These are phyloP conservation scores for Pilaira anomala DNA, from an alignment of 192 early-diverging fungal species.

Conservation along the genomic window DNA sequence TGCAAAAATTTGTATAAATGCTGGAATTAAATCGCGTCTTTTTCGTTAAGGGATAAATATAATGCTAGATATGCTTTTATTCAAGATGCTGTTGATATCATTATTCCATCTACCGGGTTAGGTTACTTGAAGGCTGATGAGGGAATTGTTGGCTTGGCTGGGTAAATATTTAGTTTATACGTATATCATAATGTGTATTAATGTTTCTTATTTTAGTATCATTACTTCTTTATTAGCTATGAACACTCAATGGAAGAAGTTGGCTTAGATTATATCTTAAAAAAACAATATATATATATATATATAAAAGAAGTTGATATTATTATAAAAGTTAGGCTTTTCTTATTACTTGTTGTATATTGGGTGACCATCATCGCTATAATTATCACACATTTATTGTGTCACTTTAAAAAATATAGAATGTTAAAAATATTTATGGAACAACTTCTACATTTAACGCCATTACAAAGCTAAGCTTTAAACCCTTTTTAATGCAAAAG, in stretches of 20 bases:
- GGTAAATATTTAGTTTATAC: constrained; percentile 35
- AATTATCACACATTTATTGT: too few species aligned
- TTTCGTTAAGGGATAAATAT: constrained; percentile 46
- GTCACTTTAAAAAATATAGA: too few species aligned
- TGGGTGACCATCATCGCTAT: too few species aligned
- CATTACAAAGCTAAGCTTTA: too few species aligned
- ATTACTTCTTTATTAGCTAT: constrained; percentile 69
- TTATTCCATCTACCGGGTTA: constrained; percentile 64
- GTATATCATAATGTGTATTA: not conserved
- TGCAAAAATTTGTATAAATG: not conserved
- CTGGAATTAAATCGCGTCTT: constrained; percentile 7
- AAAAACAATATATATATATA: too few species aligned
- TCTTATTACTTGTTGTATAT: too few species aligned
- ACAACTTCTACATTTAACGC: too few species aligned
- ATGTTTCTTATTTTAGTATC: constrained; percentile 37
- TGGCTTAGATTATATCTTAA: constrained; percentile 19
- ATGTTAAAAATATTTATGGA: too few species aligned
- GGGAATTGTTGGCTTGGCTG: constrained; percentile 69
- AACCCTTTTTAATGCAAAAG: too few species aligned
- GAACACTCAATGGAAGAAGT: constrained; percentile 51
- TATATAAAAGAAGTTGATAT: too few species aligned
- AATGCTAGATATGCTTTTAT: constrained; percentile 48
- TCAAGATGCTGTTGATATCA: constrained; percentile 68
- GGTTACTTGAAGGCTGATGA: constrained; percentile 64
- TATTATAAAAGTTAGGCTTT: too few species aligned